Percentiles rank a stretch among this genome's conserved stretches.
Evolutionary conservation across 768 basidiomycete species (phyloP).

Genomic region (Lentinula sp.): DNA sequence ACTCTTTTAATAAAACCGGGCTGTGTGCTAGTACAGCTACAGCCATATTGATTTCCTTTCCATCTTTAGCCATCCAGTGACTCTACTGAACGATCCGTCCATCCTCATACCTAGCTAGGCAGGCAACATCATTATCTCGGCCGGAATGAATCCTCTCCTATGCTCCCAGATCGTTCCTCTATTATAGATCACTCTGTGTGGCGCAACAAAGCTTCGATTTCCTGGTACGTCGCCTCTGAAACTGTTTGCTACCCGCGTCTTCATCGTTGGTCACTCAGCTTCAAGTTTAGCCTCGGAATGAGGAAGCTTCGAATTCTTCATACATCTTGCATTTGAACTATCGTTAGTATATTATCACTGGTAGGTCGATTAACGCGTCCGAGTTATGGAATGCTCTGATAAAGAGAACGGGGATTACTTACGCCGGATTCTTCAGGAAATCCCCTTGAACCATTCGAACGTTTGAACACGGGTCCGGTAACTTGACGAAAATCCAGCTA

Average conservation of each 20-base stretch:
- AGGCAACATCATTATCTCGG: background rate
- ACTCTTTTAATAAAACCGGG: background rate
- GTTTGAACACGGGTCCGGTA: background rate
- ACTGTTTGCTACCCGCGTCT: background rate
- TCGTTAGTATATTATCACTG: background rate
- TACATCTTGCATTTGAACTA: background rate
- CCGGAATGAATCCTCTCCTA: background rate
- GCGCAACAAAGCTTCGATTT: background rate
- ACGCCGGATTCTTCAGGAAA: background rate
- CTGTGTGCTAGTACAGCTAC: background rate
- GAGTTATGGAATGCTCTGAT: background rate
- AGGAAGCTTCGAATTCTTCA: background rate
- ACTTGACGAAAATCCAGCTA: background rate
- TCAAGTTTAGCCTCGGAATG: background rate
- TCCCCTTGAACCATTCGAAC: no score
- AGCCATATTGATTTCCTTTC: background rate
- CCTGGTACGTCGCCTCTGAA: background rate
- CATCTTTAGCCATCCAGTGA: background rate
- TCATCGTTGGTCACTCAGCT: background rate
- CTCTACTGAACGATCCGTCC: background rate
- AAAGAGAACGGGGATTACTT: background rate
- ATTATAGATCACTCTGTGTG: background rate
- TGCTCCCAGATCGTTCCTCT: background rate
- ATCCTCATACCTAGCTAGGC: background rate
- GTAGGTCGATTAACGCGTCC: background rate